Conservation (phyloP, 441 rosid species). For the Iberis amara region DNA sequence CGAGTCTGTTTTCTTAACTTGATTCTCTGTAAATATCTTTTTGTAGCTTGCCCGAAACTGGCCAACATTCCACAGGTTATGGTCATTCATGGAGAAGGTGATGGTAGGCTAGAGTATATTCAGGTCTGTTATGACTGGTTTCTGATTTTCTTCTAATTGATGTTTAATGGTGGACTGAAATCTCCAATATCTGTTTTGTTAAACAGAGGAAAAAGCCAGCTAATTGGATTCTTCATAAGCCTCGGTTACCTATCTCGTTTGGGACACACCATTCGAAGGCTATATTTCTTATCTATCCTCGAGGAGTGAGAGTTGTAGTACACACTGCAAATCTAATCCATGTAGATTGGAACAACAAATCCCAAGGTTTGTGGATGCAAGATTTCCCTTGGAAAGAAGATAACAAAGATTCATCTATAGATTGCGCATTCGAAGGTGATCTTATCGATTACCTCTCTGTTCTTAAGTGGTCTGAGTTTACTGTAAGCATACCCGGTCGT, state of each 20-base stretch:
- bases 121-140: conserved; percentile 43
- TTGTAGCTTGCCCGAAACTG: conserved; percentile 72
- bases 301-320: conserved; percentile 72
- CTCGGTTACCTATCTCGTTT: conserved; percentile 74
- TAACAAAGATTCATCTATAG: conserved; percentile 36
- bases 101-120: conserved; percentile 60
- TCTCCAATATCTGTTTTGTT: conserved; percentile 15
- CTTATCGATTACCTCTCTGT: conserved; percentile 72
- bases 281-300: conserved; percentile 76
- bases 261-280: conserved; percentile 97
- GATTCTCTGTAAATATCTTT: conserved; percentile 20
- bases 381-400: conserved; percentile 95
- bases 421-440: conserved; percentile 74
- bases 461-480: conserved; percentile 84
- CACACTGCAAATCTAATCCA: conserved; percentile 87
- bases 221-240: conserved; percentile 87
- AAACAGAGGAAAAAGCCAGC: conserved; percentile 65
- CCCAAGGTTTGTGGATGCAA: conserved; percentile 97
- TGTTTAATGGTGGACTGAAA: background rate
- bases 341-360: conserved; percentile 96
- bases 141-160: conserved; percentile 1
- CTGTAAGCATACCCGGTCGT: conserved; percentile 48
- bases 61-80: conserved; percentile 63
- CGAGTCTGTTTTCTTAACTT: background rate
- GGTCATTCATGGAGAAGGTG: conserved; percentile 89